These are phyloP conservation scores for Pleurotus ostreatus DNA, from an alignment of 768 basidiomycete genomes.

Conservation along the genomic window DNA sequence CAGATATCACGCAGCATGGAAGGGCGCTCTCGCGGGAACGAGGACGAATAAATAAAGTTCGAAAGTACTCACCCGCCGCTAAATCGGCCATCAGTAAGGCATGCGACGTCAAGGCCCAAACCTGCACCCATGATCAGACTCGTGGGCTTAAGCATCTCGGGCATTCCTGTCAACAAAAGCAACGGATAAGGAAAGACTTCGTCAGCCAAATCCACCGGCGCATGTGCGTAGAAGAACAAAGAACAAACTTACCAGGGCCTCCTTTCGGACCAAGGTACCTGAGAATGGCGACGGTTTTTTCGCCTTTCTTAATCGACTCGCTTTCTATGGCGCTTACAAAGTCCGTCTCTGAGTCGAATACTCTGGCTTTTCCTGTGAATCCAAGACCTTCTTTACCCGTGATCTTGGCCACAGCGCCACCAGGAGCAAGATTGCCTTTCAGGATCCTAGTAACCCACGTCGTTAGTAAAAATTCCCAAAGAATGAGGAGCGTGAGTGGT, in stretches of 20 bases:
- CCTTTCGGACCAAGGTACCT: conserved; percentile 97
- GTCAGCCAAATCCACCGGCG: neutral
- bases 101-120: conserved; percentile 92
- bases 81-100: conserved; percentile 96
- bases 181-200: conserved; percentile 11
- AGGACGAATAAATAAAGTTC: conserved; percentile 8
- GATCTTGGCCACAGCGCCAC: conserved; percentile 95
- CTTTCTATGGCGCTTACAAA: conserved; percentile 86
- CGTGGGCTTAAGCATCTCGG: conserved; percentile 98
- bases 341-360: conserved; percentile 87
- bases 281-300: conserved; percentile 95
- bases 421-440: conserved; percentile 88
- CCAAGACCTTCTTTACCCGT: conserved; percentile 92
- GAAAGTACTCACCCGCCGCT: conserved; percentile 79
- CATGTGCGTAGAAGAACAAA: neutral
- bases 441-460: conserved; percentile 58
- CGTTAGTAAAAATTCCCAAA: conserved; percentile 1
- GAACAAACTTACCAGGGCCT: conserved; percentile 70
- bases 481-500: neutral
- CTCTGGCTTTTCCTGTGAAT: conserved; percentile 89
- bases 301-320: conserved; percentile 86
- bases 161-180: conserved; percentile 68
- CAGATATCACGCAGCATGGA: conserved; percentile 11
- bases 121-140: conserved; percentile 99
- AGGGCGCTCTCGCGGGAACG: conserved; percentile 11